A percentile compares a stretch with the other conserved stretches of the same genome.
Conservation (phyloP, 306 rosid species). For the Quercus rubra region DNA sequence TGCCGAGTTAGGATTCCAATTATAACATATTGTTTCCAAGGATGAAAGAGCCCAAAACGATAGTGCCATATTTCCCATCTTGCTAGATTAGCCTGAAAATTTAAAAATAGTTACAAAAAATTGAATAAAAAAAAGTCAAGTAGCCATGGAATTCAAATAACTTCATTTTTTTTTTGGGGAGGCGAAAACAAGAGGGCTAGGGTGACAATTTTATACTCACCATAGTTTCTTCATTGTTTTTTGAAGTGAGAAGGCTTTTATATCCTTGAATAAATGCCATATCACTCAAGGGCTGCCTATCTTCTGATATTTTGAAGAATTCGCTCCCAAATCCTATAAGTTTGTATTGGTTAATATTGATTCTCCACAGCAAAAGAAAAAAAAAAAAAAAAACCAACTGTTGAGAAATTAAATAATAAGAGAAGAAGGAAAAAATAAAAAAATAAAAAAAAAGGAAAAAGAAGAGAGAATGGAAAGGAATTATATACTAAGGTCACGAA, state of each 20-base stretch:
- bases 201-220: conserved; percentile 23
- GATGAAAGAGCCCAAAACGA: conserved; percentile 37
- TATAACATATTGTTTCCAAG: conserved; percentile 52
- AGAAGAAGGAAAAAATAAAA: too few species aligned
- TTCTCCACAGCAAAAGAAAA: neutral
- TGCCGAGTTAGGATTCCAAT: conserved; percentile 42
- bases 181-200: too few species aligned
- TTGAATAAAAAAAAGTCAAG: neutral
- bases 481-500: too few species aligned
- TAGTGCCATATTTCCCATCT: conserved; percentile 57
- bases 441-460: too few species aligned
- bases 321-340: conserved; percentile 39
- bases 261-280: conserved; percentile 39
- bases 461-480: too few species aligned
- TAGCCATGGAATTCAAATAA: too few species aligned
- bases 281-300: conserved; percentile 17
- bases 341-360: neutral
- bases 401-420: too few species aligned
- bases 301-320: conserved; percentile 27
- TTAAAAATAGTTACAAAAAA: neutral
- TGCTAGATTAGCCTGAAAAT: conserved; percentile 42
- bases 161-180: too few species aligned
- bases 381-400: neutral
- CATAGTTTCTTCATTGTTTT: conserved; percentile 41
- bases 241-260: conserved; percentile 47